Percentiles rank a stretch among this genome's conserved stretches.
Evolutionary conservation across 2,329 filamentous ascomycete species (phyloP).

Genomic region (Aspergillus latus): DNA sequence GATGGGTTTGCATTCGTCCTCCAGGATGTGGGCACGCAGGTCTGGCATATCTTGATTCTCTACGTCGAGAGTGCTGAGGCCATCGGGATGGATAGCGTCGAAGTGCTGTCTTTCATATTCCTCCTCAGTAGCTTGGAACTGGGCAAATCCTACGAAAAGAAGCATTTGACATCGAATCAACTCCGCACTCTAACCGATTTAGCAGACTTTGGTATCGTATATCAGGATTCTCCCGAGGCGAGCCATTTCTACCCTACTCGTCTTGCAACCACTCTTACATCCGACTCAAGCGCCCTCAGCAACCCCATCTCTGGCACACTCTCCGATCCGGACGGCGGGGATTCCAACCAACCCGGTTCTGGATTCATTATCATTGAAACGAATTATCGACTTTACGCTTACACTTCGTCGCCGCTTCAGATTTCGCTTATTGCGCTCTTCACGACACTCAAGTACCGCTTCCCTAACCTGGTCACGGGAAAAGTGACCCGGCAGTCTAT

Average conservation of each 20-base stretch:
- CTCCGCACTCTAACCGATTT: conserved; percentile 87
- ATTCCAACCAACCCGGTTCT: conserved; percentile 34
- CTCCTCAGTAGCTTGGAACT: conserved; percentile 91
- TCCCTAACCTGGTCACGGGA: conserved; percentile 90
- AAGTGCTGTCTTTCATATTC: conserved; percentile 94
- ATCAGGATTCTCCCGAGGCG: conserved; percentile 53
- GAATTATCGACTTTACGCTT: conserved; percentile 96
- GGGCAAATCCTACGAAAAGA: conserved; percentile 85
- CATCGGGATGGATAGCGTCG: conserved; percentile 79
- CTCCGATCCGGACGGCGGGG: conserved; percentile 33
- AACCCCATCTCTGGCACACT: conserved; percentile 69
- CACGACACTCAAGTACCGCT: conserved; percentile 81
- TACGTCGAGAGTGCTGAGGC: conserved; percentile 83
- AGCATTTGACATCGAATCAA: conserved; percentile 77
- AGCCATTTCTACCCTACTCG: conserved; percentile 80
- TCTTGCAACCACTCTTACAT: conserved; percentile 88
- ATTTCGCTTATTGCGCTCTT: conserved; percentile 94
- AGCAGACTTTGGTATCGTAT: conserved; percentile 89
- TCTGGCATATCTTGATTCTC: conserved; percentile 91
- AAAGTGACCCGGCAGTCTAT: conserved; percentile 87
- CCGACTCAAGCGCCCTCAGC: conserved; percentile 69
- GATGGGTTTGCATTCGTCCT: conserved; percentile 92
- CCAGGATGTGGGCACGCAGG: conserved; percentile 93
- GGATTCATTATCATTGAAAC: conserved; percentile 96
- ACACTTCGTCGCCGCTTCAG: conserved; percentile 89